These are phyloP conservation scores for Cryptococcus sp. DNA, from an alignment of 1,284 basidiomycete species.

Conservation along the genomic window DNA sequence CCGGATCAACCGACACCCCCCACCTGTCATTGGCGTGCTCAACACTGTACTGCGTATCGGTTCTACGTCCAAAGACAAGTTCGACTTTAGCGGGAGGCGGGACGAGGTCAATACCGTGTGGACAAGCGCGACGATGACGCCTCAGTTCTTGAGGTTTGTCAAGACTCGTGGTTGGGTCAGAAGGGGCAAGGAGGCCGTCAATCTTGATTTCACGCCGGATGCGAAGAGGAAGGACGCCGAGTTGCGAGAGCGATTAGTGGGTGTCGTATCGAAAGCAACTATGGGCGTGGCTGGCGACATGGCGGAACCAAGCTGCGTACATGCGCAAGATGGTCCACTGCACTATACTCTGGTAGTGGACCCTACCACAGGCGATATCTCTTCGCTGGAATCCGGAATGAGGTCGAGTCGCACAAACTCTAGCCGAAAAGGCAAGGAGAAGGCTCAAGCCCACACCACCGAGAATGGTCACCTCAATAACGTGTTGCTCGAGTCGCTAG, in stretches of 20 bases:
- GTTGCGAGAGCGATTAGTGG: conserved; percentile 16
- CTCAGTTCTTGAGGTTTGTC: conserved; percentile 23
- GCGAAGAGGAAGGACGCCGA: conserved; percentile 20
- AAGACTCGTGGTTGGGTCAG: conserved; percentile 37
- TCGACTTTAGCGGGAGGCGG: conserved; percentile 21
- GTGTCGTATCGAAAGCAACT: conserved; percentile 5
- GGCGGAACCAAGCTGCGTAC: neutral
- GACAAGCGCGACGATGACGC: conserved; percentile 32
- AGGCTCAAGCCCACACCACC: neutral
- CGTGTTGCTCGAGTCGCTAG: conserved; percentile 30
- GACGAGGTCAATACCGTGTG: conserved; percentile 31
- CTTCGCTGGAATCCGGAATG: conserved; percentile 1
- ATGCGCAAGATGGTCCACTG: conserved; percentile 6
- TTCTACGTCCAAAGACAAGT: neutral
- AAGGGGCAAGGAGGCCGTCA: conserved; percentile 17
- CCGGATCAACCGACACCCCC: conserved; percentile 32
- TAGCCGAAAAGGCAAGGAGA: neutral
- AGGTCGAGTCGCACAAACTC: neutral
- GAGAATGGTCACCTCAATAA: neutral
- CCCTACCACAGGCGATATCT: conserved; percentile 17
- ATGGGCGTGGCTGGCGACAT: neutral
- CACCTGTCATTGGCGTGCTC: conserved; percentile 23
- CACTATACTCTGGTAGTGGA: conserved; percentile 33
- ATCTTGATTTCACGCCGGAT: conserved; percentile 30
- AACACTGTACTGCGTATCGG: conserved; percentile 25